A percentile compares a stretch with the other conserved stretches of the same genome.
These are phyloP conservation scores for Leucocoprinus sp. DNA, from an alignment of 768 basidiomycete species.

Conservation along the genomic window DNA sequence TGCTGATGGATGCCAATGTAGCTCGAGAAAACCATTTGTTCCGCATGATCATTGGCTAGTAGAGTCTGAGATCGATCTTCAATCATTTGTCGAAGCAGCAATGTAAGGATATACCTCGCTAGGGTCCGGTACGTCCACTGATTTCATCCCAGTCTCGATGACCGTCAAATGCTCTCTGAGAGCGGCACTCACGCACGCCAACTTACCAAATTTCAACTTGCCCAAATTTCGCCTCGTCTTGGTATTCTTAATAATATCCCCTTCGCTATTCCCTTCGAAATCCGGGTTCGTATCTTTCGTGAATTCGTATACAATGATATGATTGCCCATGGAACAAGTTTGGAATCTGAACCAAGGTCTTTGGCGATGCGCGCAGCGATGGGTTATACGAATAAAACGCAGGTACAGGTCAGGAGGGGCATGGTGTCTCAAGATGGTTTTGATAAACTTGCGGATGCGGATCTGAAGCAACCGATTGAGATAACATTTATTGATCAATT, in stretches of 20 bases:
- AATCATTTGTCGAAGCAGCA: slow-evolving; percentile 79
- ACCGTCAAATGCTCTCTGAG: slow-evolving; percentile 34
- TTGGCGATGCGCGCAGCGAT: slow-evolving; percentile 14
- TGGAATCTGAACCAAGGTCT: neutral
- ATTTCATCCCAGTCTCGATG: slow-evolving; percentile 50
- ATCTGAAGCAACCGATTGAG: slow-evolving; percentile 74
- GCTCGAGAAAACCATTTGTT: slow-evolving; percentile 79
- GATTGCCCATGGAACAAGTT: slow-evolving; percentile 8
- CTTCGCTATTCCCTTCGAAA: slow-evolving; percentile 88
- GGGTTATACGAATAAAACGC: slow-evolving; percentile 21
- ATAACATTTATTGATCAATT: slow-evolving; percentile 93
- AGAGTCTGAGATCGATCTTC: slow-evolving; percentile 35
- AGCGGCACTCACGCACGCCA: slow-evolving; percentile 14
- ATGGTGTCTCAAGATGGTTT: slow-evolving; percentile 89
- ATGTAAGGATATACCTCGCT: slow-evolving; percentile 34
- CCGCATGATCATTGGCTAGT: slow-evolving; percentile 82
- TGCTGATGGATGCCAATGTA: slow-evolving; percentile 21
- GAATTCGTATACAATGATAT: slow-evolving; percentile 51
- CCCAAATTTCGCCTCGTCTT: slow-evolving; percentile 74
- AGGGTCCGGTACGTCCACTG: no score
- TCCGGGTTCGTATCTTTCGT: slow-evolving; percentile 85
- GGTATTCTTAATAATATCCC: slow-evolving; percentile 94
- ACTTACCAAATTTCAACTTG: slow-evolving; percentile 61
- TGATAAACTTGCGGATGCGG: slow-evolving; percentile 66
- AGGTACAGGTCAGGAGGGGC: slow-evolving; percentile 58